Conservation (phyloP, 208 protist genomes). For the Jaenimonas drosophilae region DNA sequence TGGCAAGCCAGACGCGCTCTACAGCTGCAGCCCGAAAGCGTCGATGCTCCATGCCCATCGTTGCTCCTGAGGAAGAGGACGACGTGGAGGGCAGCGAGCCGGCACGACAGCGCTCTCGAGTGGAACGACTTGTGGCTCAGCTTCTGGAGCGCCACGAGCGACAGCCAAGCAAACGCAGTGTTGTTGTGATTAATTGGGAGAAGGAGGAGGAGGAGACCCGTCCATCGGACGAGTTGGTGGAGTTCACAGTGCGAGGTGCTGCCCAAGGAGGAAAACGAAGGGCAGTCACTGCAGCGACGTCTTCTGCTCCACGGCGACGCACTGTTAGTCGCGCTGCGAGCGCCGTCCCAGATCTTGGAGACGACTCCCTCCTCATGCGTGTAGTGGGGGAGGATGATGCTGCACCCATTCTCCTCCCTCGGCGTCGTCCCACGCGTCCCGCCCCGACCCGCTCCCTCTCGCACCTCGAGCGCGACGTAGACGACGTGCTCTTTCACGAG, state of each 20-base stretch:
- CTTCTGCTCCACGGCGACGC: too few species aligned
- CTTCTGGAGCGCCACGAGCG: conserved; percentile 39
- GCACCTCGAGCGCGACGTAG: conserved; percentile 16
- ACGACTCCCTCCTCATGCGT: conserved; percentile 34
- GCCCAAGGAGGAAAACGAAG: conserved; percentile 6
- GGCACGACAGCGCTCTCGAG: conserved; percentile 27
- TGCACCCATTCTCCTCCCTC: conserved; percentile 62
- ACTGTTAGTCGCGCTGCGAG: conserved; percentile 29
- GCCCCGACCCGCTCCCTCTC: conserved; percentile 48
- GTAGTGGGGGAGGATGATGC: conserved; percentile 54
- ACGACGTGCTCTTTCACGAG: conserved; percentile 15
- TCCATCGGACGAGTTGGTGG: not conserved
- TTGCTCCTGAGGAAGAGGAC: conserved; percentile 14
- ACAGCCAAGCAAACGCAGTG: conserved; percentile 62
- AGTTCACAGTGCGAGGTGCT: not conserved
- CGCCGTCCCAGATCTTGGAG: conserved; percentile 27
- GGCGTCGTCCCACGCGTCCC: conserved; percentile 22
- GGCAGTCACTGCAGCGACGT: not conserved
- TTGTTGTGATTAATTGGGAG: conserved; percentile 79
- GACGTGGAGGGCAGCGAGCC: conserved; percentile 4
- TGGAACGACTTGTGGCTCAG: conserved; percentile 62
- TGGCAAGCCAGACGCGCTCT: not conserved
- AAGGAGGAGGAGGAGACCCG: conserved; percentile 1
- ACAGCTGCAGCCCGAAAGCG: not conserved
- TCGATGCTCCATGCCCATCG: conserved; percentile 32